Percentiles rank a stretch among this genome's conserved stretches.
phyloP scores from a whole-genome alignment of 768 basidiomycete genomes.

The Agaricus sinodeliciosus region DNA sequence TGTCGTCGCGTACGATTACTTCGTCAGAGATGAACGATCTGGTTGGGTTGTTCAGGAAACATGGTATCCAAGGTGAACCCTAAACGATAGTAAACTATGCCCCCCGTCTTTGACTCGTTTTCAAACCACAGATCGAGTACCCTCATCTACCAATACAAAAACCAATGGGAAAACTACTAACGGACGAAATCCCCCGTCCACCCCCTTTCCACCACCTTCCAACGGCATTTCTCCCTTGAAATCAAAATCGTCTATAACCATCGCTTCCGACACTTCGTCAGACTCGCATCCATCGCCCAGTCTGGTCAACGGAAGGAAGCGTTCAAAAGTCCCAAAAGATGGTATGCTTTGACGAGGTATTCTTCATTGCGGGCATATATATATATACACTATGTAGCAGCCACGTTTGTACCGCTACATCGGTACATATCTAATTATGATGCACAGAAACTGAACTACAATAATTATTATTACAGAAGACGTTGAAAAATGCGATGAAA shows the following conservation, averaged over 20 bases:
- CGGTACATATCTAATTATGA: constrained; percentile 9
- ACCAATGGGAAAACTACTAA: background rate
- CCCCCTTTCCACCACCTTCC: background rate
- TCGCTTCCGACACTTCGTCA: constrained; percentile 5
- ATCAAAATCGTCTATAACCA: background rate
- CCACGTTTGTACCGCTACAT: constrained; percentile 6
- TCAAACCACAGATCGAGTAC: background rate
- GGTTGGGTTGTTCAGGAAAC: constrained; percentile 9
- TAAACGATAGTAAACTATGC: background rate
- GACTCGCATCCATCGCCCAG: constrained; percentile 16
- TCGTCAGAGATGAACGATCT: constrained; percentile 8
- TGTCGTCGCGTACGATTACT: background rate
- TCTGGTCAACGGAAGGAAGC: constrained; percentile 41
- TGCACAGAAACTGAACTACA: background rate
- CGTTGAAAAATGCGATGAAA: constrained; percentile 1
- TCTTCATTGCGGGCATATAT: background rate
- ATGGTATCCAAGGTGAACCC: constrained; percentile 4
- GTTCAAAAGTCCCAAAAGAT: constrained; percentile 38
- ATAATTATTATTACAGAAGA: background rate
- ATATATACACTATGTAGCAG: constrained; percentile 9
- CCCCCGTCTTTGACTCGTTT: background rate
- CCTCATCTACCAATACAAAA: constrained; percentile 3
- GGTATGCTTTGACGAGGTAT: constrained; percentile 15
- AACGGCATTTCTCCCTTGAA: constrained; percentile 1
- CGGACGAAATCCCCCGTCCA: background rate